Evolutionary conservation across 2,329 filamentous ascomycete species (phyloP), one percentile per base, ranked within the genome.

Genomic region (Camillea tinctor): DNA sequence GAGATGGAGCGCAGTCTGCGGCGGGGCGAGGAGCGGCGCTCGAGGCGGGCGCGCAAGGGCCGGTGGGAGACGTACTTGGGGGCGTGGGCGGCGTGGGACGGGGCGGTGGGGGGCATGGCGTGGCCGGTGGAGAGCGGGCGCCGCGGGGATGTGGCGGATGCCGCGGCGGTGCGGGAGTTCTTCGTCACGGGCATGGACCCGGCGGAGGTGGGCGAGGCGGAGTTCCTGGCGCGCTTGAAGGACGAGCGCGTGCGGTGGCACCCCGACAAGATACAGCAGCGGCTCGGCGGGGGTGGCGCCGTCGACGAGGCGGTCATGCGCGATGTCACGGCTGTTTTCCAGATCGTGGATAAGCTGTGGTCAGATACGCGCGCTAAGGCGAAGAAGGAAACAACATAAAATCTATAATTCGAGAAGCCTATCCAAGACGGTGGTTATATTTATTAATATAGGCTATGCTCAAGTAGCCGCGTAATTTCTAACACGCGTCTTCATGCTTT

Each of bases 181-280:
- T 87, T 95, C 68, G 79, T 84, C 19, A 70, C 74, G 19, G 80
- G 81, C 0, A 70, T 84, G 21, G 75, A 74, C 54, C 63, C 79
- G 21, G 75, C 77, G 24, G 75, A 78, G 1, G 68, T 79, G 2
- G 80, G 80, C 20, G 78, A 81, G 67, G 75, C 71, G 60, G 76
- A 77, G 9, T 80, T 81, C 55, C 72, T 80, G 20, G 75, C 79
- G 7, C 77, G 74, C 60, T 80, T 98, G 56, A 97, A 96, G 75
- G 79, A 86, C 4, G 95, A 99, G 79, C 86, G 95, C 55, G 88
- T 98, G 19, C 84, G 93, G 17, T 99, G 95, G 95, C 95, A 99
- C 79, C 95, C 95, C 3, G 95, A 99, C 77, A 99, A 98, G 80
- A 90, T 98, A 58, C 92, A 97, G 79, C 95, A 97, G 77, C 86